Evolutionary conservation across 164 flowering plant species (phyloP), one percentile per base, ranked within the genome.

Genomic region (Vitis labrusca): DNA sequence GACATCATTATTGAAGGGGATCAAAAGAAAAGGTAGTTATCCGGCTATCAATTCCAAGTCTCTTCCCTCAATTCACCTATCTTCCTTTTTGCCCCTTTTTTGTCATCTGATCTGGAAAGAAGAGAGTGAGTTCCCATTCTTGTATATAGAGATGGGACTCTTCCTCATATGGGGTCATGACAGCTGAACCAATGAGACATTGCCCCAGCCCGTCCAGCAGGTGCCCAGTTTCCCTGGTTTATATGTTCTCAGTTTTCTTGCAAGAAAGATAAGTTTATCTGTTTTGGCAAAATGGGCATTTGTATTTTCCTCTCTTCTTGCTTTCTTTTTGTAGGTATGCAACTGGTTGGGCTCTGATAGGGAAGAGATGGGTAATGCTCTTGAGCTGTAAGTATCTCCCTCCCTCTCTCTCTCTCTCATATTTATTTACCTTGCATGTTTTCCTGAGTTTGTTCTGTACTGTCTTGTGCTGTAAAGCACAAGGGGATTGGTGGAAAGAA

Each of bases 1-100:
- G 78, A 74, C 85, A 82, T 73, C 71, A 83, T 82, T 70, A 83
- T 80, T 86, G 84, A 50, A 57, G 63, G 78, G 76, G 73, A 79
- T 80, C 72, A 75, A 79, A 81, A 72, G 64, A 74, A 73, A 74
- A 80, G 78, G 74, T 69, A 44, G 73, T 74, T 63, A 73, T 76
- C 81, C 69, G 48, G 65, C 71, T 29, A 59, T 69, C 78, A 69
- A 75, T 66, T 75, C 62, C 72, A 64, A 63, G 66, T 63, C 71
- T 61, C 63, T 58, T 73, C 76, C 82, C 71, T 66, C 74, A 62
- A 67, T 75, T 70, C 71, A 61, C 79, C 65, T 32, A 54, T 70
- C 77, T 72, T 73, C 76, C 81, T 66, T 73, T 74, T 71, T 69
- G 70, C 77, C 77, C 78, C 72, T 76, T 68, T 71, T 73, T 51